Evolutionary conservation across 2,329 filamentous ascomycete species (phyloP).

Genomic region (Ceratocystis destructans): DNA sequence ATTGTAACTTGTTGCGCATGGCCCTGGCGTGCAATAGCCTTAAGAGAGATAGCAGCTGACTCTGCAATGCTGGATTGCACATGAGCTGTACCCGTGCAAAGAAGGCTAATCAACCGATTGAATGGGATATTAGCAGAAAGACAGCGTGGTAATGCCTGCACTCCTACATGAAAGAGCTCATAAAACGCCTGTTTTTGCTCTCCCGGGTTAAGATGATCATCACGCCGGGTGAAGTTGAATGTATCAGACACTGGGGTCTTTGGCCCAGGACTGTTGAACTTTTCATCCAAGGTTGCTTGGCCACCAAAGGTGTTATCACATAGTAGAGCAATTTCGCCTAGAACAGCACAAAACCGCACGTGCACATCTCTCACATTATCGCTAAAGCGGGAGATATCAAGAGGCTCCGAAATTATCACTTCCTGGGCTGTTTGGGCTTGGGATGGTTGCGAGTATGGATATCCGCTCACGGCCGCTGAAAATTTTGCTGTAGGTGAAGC

Average conservation of each 20-base stretch:
- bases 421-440: conserved; percentile 24
- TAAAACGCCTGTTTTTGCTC: conserved; percentile 94
- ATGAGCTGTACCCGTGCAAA: conserved; percentile 94
- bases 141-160: conserved; percentile 90
- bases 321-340: conserved; percentile 89
- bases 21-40: conserved; percentile 85
- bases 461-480: conserved; percentile 10
- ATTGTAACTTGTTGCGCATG: conserved; percentile 93
- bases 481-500: conserved; percentile 37
- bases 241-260: conserved; percentile 93
- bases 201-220: conserved; percentile 56
- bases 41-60: conserved; percentile 83
- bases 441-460: conserved; percentile 23
- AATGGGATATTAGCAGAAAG: conserved; percentile 82
- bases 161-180: conserved; percentile 84
- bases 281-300: conserved; percentile 88
- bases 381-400: conserved; percentile 48
- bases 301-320: conserved; percentile 96
- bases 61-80: conserved; percentile 83
- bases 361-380: conserved; percentile 78
- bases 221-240: conserved; percentile 76
- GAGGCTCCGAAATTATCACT: conserved; percentile 38
- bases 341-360: conserved; percentile 78
- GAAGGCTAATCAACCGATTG: conserved; percentile 80
- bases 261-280: conserved; percentile 68